Percentiles rank a stretch among this genome's conserved stretches.
These are phyloP conservation scores for Russula earlei DNA, from an alignment of 768 basidiomycete species.

Conservation along the genomic window DNA sequence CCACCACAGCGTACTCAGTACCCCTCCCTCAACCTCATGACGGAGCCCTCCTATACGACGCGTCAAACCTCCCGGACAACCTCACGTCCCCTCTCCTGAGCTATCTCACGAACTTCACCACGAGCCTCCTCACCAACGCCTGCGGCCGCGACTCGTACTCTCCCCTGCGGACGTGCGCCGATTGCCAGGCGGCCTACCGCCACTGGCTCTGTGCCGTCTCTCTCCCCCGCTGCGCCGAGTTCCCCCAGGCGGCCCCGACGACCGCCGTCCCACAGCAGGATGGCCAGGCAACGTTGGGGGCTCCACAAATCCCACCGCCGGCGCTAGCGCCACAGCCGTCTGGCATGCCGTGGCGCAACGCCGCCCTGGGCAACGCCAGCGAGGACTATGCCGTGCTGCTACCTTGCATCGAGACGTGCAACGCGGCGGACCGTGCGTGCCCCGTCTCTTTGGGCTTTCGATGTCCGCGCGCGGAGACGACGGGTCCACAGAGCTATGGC, in stretches of 20 bases:
- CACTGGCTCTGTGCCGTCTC: conserved; percentile 69
- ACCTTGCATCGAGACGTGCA: conserved; percentile 76
- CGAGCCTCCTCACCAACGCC: conserved; percentile 57
- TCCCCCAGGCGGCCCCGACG: conserved; percentile 25
- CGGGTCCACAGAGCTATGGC: conserved; percentile 62
- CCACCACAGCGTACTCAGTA: conserved; percentile 55
- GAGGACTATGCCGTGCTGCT: conserved; percentile 48
- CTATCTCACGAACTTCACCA: conserved; percentile 66
- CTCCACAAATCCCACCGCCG: conserved; percentile 23
- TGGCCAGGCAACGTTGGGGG: neutral
- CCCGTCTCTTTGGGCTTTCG: conserved; percentile 61
- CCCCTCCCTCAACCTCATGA: conserved; percentile 48
- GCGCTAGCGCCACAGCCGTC: conserved; percentile 40
- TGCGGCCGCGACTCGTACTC: conserved; percentile 80
- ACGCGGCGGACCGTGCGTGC: conserved; percentile 64
- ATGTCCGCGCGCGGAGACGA: conserved; percentile 55
- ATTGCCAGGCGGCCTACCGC: conserved; percentile 66
- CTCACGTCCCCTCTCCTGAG: conserved; percentile 45
- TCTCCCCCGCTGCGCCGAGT: conserved; percentile 67
- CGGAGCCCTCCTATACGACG: conserved; percentile 37
- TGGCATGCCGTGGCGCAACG: conserved; percentile 34
- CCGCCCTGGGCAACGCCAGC: conserved; percentile 37
- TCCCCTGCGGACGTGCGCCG: conserved; percentile 63
- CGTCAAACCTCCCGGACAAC: conserved; percentile 38
- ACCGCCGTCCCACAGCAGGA: conserved; percentile 25